phyloP scores from a whole-genome alignment of 2,329 filamentous ascomycete species.

The Alternaria metachromatica region DNA sequence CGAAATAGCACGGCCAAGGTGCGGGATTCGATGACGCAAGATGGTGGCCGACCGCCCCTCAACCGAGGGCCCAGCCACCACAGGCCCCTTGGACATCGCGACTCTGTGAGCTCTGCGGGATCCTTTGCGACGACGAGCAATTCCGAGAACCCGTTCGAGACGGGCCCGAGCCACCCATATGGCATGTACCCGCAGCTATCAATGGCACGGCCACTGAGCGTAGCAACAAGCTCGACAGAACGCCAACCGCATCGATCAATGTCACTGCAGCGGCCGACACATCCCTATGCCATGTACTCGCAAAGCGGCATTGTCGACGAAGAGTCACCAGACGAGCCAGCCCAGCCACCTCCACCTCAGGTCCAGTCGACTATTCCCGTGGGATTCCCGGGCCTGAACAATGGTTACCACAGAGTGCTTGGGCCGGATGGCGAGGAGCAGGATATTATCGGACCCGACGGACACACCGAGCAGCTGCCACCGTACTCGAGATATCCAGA shows the following conservation, averaged over 20 bases:
- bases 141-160: conserved; percentile 71
- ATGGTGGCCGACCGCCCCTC: conserved; percentile 30
- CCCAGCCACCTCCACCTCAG: conserved; percentile 46
- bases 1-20: conserved; percentile 48
- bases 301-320: conserved; percentile 72
- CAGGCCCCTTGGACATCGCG: conserved; percentile 42
- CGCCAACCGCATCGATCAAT: conserved; percentile 65
- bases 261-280: conserved; percentile 71
- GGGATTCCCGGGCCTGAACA: conserved; percentile 74
- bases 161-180: conserved; percentile 83
- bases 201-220: conserved; percentile 64
- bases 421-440: conserved; percentile 86
- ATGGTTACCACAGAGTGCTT: conserved; percentile 73
- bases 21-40: conserved; percentile 31
- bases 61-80: conserved; percentile 30
- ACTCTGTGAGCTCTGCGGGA: conserved; percentile 49
- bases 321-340: conserved; percentile 26
- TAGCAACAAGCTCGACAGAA: conserved; percentile 74
- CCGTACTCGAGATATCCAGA: conserved; percentile 92
- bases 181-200: conserved; percentile 79
- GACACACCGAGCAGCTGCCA: conserved; percentile 88
- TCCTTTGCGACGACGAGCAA: conserved; percentile 51
- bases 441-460: conserved; percentile 85
- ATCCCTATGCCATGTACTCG: conserved; percentile 86
- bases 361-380: conserved; percentile 63